Evolutionary conservation across 2,329 filamentous ascomycete species (phyloP).

Genomic region (Ascocoryne sarcoides): DNA sequence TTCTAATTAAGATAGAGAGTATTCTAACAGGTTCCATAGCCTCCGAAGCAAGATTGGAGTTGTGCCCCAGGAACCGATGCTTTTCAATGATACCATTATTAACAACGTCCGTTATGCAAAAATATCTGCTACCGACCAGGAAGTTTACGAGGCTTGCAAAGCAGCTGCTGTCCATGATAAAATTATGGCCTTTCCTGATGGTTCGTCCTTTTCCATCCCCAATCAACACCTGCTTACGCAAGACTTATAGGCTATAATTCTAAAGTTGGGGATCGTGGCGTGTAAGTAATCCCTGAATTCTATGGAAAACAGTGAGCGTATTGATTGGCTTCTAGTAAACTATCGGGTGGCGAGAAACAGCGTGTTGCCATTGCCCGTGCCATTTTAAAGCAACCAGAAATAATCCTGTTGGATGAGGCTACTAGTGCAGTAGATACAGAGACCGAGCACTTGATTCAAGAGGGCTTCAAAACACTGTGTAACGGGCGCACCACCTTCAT

Average conservation of each 20-base stretch:
- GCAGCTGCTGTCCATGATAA: constrained; percentile 52
- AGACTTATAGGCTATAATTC: constrained; percentile 34
- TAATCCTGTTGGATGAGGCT: constrained; percentile 89
- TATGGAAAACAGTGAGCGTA: constrained; percentile 30
- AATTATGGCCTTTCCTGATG: constrained; percentile 44
- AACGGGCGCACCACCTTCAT: constrained; percentile 40
- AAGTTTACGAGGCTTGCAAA: constrained; percentile 39
- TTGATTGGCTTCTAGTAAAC: constrained; percentile 58
- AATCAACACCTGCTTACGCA: too few relatives aligned
- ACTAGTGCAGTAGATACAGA: constrained; percentile 92
- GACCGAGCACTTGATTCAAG: constrained; percentile 88
- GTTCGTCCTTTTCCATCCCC: too few relatives aligned
- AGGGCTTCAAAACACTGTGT: constrained; percentile 37
- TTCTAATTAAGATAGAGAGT: background rate
- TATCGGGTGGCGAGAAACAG: constrained; percentile 83
- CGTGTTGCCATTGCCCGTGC: constrained; percentile 81
- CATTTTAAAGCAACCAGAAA: constrained; percentile 84
- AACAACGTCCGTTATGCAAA: constrained; percentile 27
- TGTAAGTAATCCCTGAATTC: constrained; percentile 49
- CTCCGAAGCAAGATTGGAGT: constrained; percentile 41
- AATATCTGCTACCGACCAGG: constrained; percentile 21
- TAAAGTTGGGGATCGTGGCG: constrained; percentile 33
- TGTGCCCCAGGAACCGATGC: constrained; percentile 47
- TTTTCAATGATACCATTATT: constrained; percentile 45
- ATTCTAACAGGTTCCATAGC: constrained; percentile 6